Percentiles rank a stretch among this genome's conserved stretches.
These are phyloP conservation scores for Wickerhamiella slavikovae DNA, from an alignment of 805 yeast genomes.

Conservation along the genomic window DNA sequence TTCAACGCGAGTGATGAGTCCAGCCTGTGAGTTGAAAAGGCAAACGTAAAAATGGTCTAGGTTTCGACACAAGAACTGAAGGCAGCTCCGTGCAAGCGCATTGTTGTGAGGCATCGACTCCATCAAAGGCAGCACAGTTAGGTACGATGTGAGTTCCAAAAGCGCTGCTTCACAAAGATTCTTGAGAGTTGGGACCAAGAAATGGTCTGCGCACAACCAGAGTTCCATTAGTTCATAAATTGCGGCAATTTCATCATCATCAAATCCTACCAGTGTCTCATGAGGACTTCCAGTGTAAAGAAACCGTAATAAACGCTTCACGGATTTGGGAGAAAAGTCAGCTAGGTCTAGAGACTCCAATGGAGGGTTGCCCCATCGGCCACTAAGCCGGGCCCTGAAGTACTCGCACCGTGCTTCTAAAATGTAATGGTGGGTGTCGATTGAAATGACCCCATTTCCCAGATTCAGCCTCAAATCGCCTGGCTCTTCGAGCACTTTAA, in stretches of 20 bases:
- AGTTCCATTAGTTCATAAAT: constrained; percentile 5
- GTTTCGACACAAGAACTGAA: constrained; percentile 3
- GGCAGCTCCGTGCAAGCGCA: constrained; percentile 1
- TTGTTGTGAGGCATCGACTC: constrained; percentile 1
- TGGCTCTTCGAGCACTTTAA: constrained; percentile 5
- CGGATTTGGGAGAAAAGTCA: not conserved
- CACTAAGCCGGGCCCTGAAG: constrained; percentile 4
- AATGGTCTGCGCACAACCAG: constrained; percentile 9
- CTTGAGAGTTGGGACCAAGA: constrained; percentile 6
- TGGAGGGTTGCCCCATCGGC: not conserved
- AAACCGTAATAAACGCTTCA: constrained; percentile 5
- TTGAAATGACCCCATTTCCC: not conserved
- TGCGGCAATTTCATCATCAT: not conserved
- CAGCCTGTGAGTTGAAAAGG: constrained; percentile 1
- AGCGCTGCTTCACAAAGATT: constrained; percentile 6
- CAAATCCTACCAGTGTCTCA: not conserved
- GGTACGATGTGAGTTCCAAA: constrained; percentile 7
- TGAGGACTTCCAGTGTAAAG: constrained; percentile 5
- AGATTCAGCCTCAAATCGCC: constrained; percentile 6
- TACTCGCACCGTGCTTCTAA: constrained; percentile 6
- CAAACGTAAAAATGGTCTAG: constrained; percentile 4
- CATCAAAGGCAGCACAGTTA: constrained; percentile 5
- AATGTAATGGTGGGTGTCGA: constrained; percentile 1
- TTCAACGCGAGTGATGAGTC: constrained; percentile 2
- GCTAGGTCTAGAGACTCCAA: not conserved